Evolutionary conservation across 495 filamentous ascomycete genomes (phyloP).

Genomic region (Pyronema omphalodes): DNA sequence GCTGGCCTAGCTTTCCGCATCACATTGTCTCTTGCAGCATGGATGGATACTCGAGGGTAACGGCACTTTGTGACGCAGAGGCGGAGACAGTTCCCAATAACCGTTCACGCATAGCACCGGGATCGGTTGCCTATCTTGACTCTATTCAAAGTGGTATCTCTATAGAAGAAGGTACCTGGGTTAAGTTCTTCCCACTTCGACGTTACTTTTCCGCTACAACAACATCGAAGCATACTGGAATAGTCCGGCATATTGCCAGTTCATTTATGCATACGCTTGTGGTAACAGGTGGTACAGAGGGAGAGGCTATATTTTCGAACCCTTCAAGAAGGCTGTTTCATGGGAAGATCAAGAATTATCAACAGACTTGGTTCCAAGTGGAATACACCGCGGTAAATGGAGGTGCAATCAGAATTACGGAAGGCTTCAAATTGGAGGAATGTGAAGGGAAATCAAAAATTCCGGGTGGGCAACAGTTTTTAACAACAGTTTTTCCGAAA

Average conservation of each 20-base stretch:
- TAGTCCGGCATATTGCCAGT: constrained; percentile 28
- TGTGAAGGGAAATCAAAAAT: constrained; percentile 11
- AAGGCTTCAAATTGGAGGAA: constrained; percentile 38
- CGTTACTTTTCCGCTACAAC: constrained; percentile 37
- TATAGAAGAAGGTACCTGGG: constrained; percentile 40
- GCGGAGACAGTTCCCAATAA: constrained; percentile 32
- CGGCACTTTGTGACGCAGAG: constrained; percentile 34
- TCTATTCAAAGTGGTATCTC: constrained; percentile 34
- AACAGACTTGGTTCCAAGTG: constrained; percentile 44
- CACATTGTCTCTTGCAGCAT: constrained; percentile 36
- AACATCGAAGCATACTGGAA: constrained; percentile 24
- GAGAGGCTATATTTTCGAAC: constrained; percentile 36
- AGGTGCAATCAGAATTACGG: constrained; percentile 37
- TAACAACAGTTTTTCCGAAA: constrained; percentile 40
- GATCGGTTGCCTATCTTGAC: constrained; percentile 38
- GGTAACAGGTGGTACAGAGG: constrained; percentile 38
- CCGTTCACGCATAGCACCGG: constrained; percentile 34
- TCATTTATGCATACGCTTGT: constrained; percentile 36
- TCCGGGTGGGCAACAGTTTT: constrained; percentile 14
- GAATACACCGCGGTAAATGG: constrained; percentile 31
- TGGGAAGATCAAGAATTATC: constrained; percentile 34
- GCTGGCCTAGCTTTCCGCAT: constrained; percentile 41
- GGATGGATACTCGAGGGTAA: constrained; percentile 41
- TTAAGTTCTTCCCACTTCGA: constrained; percentile 35
- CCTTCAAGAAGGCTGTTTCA: constrained; percentile 37